Evolutionary conservation across 495 filamentous ascomycete species (phyloP), one percentile per base, ranked within the genome.

Genomic region (Talaromyces adpressus): DNA sequence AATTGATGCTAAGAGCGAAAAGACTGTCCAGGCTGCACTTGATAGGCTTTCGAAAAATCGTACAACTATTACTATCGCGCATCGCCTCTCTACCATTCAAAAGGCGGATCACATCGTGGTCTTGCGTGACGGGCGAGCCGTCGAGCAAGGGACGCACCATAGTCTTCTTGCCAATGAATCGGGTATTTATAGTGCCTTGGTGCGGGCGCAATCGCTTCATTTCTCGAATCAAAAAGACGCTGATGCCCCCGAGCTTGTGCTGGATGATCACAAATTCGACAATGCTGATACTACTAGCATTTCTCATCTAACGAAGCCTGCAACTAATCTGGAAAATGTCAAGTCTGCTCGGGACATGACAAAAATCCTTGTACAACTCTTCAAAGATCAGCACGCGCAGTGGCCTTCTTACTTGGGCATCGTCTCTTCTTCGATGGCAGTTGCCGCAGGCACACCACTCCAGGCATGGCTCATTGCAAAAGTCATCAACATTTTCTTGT

Each of bases 21-120:
- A 84, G 56, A 78, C 84, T 61, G 91, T 93, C 51, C 90, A 92
- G 70, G 77, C 83, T 30, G 87, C 88, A 6, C 78, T 92, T 57
- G 64, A 74, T 3, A 65, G 64, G 11, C 72, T 73, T 27, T 74
- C 75, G 34, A 54, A 51, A 2, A 68, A 68, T 22, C 69, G 71
- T 11, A 83, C 80, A 7, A 66, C 77, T 1, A 67, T 84, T 16
- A 73, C 75, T 6, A 75, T 84, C 53, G 81, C 81, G 0, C 81
- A 84, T 70, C 69, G 82, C 16, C 71, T 84, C 8, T 77, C 72
- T n/a, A 82, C 81, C 0, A 72, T 81, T 22, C 62, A 69, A 36
- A 70, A 81, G 53, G 79, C 77, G 8, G 79, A 82, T 64, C 69
- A 66, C 39, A 77, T 83, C 7, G 69, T 75, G 45, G 79, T 82